Base-by-base conservation (phyloP, 2,329 filamentous ascomycete species). In the Calonectria pseudoturangicola region DNA sequence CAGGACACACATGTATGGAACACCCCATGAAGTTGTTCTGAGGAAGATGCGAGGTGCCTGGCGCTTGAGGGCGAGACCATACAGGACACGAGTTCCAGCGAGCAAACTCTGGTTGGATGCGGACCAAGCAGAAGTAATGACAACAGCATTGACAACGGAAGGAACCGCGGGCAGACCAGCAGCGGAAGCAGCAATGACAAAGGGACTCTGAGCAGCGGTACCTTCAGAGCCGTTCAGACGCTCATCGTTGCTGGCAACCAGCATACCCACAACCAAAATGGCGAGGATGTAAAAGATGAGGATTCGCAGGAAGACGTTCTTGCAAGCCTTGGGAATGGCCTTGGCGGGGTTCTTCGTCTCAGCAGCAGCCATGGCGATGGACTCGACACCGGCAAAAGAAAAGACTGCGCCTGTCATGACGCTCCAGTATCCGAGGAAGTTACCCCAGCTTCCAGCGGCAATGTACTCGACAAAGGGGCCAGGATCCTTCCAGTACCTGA, bases 101-200 rank as follows among this genome's bases (percentile, higher is more conserved):
- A 88, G 85, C 41, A 95, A 85, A 79, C 89, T 90, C 75, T 93
- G 91, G 76, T 95, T 95, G 0, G 90, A 91, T 0, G 93, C 88
- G 0, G 93, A 94, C 84, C 91, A 92, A 0, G 92, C 93, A 0
- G 92, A 93, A 0, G 92, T 94, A 75, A 95, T 88, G 76, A 96
- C 92, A 30, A 95, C 87, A 43, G 93, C 93, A 81, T 96, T 96
- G 83, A 96, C 92, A 68, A 96, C 89, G 7, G 91, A 91, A 0
- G 93, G 92, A 5, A 95, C 89, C 8, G 89, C 92, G 5, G 86
- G 87, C 70, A 95, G 92, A 0, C 92, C 91, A 2, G 93, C 93
- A 36, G 90, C 89, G 13, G 89, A 87, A 45, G 93, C 91, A 21
- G 93, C 94, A 74, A 95, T 94, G 72, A 96, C 93, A 78, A 92